These are phyloP conservation scores for Daldinia bambusicola DNA, from an alignment of 495 filamentous ascomycete genomes.

Conservation along the genomic window DNA sequence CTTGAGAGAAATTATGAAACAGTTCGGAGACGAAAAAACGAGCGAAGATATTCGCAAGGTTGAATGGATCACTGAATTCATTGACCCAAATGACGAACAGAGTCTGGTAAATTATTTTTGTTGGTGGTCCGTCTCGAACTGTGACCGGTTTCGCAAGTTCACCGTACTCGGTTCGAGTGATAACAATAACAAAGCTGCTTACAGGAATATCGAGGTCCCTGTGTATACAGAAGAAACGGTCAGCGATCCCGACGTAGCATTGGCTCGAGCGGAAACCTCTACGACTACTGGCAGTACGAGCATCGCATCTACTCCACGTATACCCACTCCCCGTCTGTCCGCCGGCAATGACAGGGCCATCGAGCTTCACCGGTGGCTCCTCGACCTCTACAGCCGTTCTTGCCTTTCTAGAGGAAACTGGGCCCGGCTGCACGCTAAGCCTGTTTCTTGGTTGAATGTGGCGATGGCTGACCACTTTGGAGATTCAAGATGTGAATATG, in stretches of 20 bases:
- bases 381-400: too few relatives aligned
- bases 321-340: constrained; percentile 2
- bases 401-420: constrained; percentile 6
- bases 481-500: constrained; percentile 42
- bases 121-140: constrained; percentile 59
- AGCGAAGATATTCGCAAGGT: constrained; percentile 54
- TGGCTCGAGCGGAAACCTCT: constrained; percentile 7
- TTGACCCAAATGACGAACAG: constrained; percentile 64
- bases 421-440: constrained; percentile 44
- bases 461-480: constrained; percentile 51
- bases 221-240: constrained; percentile 52
- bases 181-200: constrained; percentile 44
- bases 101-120: constrained; percentile 65
- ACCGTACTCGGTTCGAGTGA: constrained; percentile 57
- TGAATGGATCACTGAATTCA: constrained; percentile 53
- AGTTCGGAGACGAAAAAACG: constrained; percentile 40
- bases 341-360: constrained; percentile 4
- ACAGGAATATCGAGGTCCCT: constrained; percentile 52
- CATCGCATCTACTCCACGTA: constrained; percentile 12
- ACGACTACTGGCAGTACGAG: not conserved
- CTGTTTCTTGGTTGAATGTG: constrained; percentile 53
- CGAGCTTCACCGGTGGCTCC: constrained; percentile 29
- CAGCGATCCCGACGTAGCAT: constrained; percentile 52
- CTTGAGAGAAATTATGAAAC: constrained; percentile 38
- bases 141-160: constrained; percentile 60